A percentile compares a stretch with the other conserved stretches of the same genome.
Evolutionary conservation across 129 eudicot genomes (phyloP).

Genomic region (Flaveria sonorensis): DNA sequence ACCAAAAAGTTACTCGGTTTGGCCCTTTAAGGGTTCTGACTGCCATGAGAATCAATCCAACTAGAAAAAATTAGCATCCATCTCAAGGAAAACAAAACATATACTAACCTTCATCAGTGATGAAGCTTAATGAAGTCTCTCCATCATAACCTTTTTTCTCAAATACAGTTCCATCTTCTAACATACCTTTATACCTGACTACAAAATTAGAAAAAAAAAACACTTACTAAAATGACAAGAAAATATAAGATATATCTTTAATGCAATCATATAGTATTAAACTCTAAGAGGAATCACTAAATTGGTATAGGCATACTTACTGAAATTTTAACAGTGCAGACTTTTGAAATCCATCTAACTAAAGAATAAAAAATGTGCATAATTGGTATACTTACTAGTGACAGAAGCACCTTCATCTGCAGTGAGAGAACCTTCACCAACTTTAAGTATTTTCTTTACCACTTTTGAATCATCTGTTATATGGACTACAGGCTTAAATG

Average conservation of each 20-base stretch:
- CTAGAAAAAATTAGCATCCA: background rate
- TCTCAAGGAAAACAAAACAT: background rate
- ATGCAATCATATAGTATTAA: background rate
- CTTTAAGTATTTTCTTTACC: constrained; percentile 59
- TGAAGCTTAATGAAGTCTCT: constrained; percentile 44
- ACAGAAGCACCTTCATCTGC: constrained; percentile 71
- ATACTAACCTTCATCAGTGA: constrained; percentile 68
- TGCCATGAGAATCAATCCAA: background rate
- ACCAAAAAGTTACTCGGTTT: background rate
- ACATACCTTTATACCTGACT: constrained; percentile 62
- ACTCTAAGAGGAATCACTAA: background rate
- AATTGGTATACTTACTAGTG: constrained; percentile 43
- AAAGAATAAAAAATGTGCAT: constrained; percentile 2
- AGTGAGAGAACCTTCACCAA: constrained; percentile 55
- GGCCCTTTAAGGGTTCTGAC: background rate
- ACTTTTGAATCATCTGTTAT: constrained; percentile 60
- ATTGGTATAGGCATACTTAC: background rate
- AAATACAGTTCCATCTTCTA: constrained; percentile 62
- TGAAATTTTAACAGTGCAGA: background rate
- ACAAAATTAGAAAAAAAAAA: no score
- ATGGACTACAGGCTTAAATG: constrained; percentile 54
- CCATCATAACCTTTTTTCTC: constrained; percentile 69
- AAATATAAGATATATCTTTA: background rate
- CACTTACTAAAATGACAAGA: no score
- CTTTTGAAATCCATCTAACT: background rate